phyloP scores from a whole-genome alignment of 1,284 basidiomycete species.

The Leccinum olivaceoglutinosum region DNA sequence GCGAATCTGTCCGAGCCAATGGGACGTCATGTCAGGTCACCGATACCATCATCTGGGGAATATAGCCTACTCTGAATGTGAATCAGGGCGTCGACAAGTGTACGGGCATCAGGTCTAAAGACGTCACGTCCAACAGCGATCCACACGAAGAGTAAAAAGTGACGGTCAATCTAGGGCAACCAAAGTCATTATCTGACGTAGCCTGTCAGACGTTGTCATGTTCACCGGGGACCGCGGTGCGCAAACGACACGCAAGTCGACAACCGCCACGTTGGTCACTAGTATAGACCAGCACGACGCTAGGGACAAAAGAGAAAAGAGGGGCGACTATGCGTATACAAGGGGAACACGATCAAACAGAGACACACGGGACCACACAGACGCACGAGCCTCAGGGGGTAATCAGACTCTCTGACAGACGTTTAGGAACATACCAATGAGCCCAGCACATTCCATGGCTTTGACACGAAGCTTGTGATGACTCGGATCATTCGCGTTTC shows the following conservation, averaged over 20 bases:
- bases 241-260: too few species aligned
- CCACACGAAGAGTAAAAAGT: not conserved
- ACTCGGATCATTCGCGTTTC: conserved; percentile 60
- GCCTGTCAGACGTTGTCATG: too few species aligned
- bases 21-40: not conserved
- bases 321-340: too few species aligned
- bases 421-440: conserved; percentile 52
- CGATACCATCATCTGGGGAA: not conserved
- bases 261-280: too few species aligned
- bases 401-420: not conserved
- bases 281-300: too few species aligned
- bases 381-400: too few species aligned
- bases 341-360: too few species aligned
- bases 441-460: conserved; percentile 82
- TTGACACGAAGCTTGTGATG: conserved; percentile 68
- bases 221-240: too few species aligned
- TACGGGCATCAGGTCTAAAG: conserved; percentile 71
- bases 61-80: conserved; percentile 65
- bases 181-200: not conserved
- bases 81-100: conserved; percentile 67
- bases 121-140: conserved; percentile 77
- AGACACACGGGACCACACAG: too few species aligned
- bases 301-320: too few species aligned
- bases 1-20: conserved; percentile 42
- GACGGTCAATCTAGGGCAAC: not conserved